These are phyloP conservation scores for Lipomyces sp. DNA, from an alignment of 805 yeast species.

Conservation along the genomic window DNA sequence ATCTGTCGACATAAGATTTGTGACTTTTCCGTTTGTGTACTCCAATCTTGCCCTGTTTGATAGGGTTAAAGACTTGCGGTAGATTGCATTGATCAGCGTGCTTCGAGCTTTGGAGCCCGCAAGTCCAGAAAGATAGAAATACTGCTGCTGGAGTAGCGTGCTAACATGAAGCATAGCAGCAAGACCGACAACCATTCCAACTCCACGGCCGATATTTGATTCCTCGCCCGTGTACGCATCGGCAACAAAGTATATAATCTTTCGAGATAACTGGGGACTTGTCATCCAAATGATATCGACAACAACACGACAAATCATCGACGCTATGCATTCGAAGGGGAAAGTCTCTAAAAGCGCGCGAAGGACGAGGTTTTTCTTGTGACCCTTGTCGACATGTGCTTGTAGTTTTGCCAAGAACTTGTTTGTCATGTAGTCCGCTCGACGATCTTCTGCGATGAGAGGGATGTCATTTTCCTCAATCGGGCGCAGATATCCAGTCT, in stretches of 20 bases:
- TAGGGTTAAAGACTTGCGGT: conserved; percentile 63
- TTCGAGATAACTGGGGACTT: conserved; percentile 64
- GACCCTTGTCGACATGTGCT: conserved; percentile 33
- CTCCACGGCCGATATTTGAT: conserved; percentile 53
- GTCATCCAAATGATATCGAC: conserved; percentile 45
- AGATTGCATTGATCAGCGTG: conserved; percentile 63
- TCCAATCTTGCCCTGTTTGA: conserved; percentile 55
- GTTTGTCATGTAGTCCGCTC: conserved; percentile 39
- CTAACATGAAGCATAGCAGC: conserved; percentile 51
- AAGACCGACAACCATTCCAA: conserved; percentile 74
- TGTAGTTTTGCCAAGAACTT: conserved; percentile 38
- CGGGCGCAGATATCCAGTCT: conserved; percentile 59
- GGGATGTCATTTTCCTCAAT: conserved; percentile 57
- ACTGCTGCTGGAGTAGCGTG: conserved; percentile 56
- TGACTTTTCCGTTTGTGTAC: conserved; percentile 66
- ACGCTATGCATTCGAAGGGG: conserved; percentile 38
- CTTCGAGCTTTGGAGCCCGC: conserved; percentile 72
- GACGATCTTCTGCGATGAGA: conserved; percentile 40
- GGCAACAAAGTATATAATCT: conserved; percentile 63
- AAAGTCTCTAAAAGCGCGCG: conserved; percentile 42
- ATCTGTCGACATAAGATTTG: conserved; percentile 79
- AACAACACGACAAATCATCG: conserved; percentile 35
- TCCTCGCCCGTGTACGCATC: conserved; percentile 42
- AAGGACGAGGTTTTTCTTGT: conserved; percentile 33
- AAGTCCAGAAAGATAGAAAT: conserved; percentile 56